Percentiles rank a stretch among this genome's conserved stretches.
Conservation (phyloP, 2,329 filamentous ascomycete genomes). For the Alternaria burnsii region DNA sequence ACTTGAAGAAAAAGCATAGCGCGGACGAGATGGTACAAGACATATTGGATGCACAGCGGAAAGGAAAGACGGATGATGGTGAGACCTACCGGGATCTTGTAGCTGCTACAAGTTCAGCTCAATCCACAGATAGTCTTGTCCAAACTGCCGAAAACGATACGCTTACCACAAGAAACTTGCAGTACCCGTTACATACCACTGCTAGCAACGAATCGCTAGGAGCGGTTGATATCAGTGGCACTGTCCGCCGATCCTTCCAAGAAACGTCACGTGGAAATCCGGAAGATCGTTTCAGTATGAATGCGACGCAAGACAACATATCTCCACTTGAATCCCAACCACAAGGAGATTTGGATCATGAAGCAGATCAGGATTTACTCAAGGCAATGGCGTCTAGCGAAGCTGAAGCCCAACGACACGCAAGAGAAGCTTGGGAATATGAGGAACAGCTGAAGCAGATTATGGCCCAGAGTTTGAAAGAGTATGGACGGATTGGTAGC, state of each 20-base stretch:
- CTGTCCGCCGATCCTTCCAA: not conserved
- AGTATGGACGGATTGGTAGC: not conserved
- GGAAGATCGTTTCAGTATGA: not conserved
- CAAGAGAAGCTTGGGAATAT: slow-evolving; percentile 9
- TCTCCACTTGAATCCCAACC: not conserved
- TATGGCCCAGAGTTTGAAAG: not conserved
- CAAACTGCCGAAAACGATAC: not conserved
- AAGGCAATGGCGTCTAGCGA: slow-evolving; percentile 27
- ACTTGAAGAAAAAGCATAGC: slow-evolving; percentile 15
- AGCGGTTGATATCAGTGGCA: not conserved
- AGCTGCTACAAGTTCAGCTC: not conserved
- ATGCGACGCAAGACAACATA: not conserved
- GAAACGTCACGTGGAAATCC: not conserved
- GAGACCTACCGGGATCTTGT: not conserved
- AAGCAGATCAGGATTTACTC: slow-evolving; percentile 12
- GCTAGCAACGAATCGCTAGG: not conserved
- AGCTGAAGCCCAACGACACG: slow-evolving; percentile 10
- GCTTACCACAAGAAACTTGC: not conserved
- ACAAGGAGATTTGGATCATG: not conserved
- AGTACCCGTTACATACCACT: not conserved
- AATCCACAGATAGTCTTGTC: not conserved
- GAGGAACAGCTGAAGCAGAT: not conserved
- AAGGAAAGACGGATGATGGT: not conserved
- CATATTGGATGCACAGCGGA: not conserved
- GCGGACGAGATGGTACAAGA: slow-evolving; percentile 34